Base-by-base conservation (phyloP, 371 early-diverging fungal species). In the Quaeritorhiza haematococci region DNA sequence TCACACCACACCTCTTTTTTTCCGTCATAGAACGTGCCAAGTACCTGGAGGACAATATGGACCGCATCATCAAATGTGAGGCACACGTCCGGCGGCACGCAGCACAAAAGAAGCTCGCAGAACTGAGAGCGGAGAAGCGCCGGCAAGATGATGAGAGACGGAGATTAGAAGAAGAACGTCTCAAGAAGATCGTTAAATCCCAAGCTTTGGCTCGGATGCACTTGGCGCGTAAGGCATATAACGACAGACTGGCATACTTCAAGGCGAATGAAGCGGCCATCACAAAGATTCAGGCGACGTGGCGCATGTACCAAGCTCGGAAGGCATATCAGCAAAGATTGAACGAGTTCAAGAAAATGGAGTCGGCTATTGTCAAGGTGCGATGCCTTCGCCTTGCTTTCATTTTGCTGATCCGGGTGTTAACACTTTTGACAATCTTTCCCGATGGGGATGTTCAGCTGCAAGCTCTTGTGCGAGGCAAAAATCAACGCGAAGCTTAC, bases 201-300 rank as follows among this genome's bases (percentile, higher is more conserved):
- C 72, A 73, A 55, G 58, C 78, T 13, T n/a, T 53, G 8, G 53
- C 61, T 0, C 67, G 74, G 1, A 63, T 67, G 53, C 65, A 64
- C 38, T 49, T 55, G 8, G 68, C 65, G 7, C 69, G 50, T 10
- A 67, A 69, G 52, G 68, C 61, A 17, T 71, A 84, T 52, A 63
- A 73, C 10, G 72, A 74, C 15, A 70, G 70, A 8, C 68, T 75
- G 32, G 68, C 78, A 3, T 75, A 85, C 38, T 86, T 82, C 59
- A 62, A 73, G 38, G 63, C 68, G 29, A 84, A 93, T 52, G 71
- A 86, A 19, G 78, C 84, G 21, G 82, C 82, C 21, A 78, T 92
- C 52, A 72, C 90, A 52, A 82, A 84, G 66, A 77, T 92, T 49
- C 94, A 96, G 64, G 83, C 84, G 52, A 71, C 85, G 55, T 84